Evolutionary conservation across 257 asterid species (phyloP).

Genomic region (Solanum verrucosum): DNA sequence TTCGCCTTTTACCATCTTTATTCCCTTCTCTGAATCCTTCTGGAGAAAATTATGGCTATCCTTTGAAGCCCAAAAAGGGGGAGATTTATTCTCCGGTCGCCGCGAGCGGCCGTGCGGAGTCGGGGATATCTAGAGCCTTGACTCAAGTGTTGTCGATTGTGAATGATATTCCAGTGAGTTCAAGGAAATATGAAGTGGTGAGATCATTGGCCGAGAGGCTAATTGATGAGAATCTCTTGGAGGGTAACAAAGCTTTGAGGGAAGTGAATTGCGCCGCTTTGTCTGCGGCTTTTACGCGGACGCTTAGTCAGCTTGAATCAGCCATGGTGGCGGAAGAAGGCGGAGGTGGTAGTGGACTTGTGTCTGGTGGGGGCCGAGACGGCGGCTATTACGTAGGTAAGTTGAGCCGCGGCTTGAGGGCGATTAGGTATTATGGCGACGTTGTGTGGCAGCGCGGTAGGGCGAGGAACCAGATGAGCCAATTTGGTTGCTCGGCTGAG

Average conservation of each 20-base stretch:
- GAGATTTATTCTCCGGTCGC: conserved; percentile 3
- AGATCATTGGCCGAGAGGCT: conserved; percentile 65
- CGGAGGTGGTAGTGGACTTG: not conserved
- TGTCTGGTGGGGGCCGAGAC: conserved; percentile 1
- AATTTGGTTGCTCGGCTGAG: conserved; percentile 53
- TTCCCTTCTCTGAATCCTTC: conserved; percentile 21
- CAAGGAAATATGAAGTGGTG: conserved; percentile 73
- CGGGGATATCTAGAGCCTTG: conserved; percentile 69
- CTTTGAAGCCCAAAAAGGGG: conserved; percentile 3
- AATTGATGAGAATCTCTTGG: conserved; percentile 54
- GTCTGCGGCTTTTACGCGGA: conserved; percentile 49
- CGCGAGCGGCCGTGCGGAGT: conserved; percentile 7
- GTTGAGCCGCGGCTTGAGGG: conserved; percentile 27
- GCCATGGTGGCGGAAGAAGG: conserved; percentile 18
- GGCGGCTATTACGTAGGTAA: not conserved
- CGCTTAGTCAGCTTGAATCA: conserved; percentile 55
- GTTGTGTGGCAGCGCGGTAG: conserved; percentile 33
- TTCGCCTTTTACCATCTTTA: conserved; percentile 44
- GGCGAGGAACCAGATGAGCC: conserved; percentile 24
- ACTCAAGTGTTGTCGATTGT: conserved; percentile 61
- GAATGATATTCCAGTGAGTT: conserved; percentile 76
- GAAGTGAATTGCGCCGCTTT: conserved; percentile 50
- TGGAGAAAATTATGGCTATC: not conserved
- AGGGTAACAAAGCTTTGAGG: conserved; percentile 24
- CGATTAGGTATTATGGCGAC: conserved; percentile 28